Evolutionary conservation across 2,329 filamentous ascomycete species (phyloP), one percentile per base, ranked within the genome.

Genomic region (Juglanconis oblonga): DNA sequence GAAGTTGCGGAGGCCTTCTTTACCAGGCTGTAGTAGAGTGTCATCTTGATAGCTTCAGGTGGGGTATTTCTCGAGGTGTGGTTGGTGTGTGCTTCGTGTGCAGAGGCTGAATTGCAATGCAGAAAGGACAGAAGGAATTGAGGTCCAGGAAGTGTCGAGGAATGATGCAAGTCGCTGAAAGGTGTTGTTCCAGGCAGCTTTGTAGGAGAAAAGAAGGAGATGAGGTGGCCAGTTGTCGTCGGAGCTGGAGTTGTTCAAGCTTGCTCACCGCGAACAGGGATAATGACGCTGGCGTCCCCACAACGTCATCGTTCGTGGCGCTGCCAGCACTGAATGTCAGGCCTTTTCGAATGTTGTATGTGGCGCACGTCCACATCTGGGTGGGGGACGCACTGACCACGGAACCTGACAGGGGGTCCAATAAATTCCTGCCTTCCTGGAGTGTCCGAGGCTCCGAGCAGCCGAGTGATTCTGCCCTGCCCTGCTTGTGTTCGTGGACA

Each of bases 1-100:
- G 17, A 61, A 24, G 14, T 17, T 49, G 11, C 17, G 14, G n/a
- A 45, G 50, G 32, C 32, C 11, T 44, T 29, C 58, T 79, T 56
- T 73, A 83, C 81, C 64, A 84, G 74, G 61, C 77, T 81, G 74
- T 82, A 83, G 76, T 84, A 83, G 71, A 84, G 81, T 73, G 81
- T 84, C 81, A 84, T 84, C 57, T 70, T 81, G 74, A 70, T 68
- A 57, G 56, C 52, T 59, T 52, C 47, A 40, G 33, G 24, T 36
- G 53, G 29, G 29, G 10, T 48, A 17, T 53, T 33, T 44, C 9
- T 55, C 32, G 31, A 14, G 47, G 24, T 36, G 45, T 42, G 14
- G 24, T 33, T 52, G 11, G 11, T 13, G 5, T 51, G 42, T n/a
- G 42, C 3, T 24, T 35, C 38, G 47, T 50, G 35, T 33, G 40